These are phyloP conservation scores for Trichocladium antarcticum DNA, from an alignment of 495 filamentous ascomycete genomes.

Conservation along the genomic window DNA sequence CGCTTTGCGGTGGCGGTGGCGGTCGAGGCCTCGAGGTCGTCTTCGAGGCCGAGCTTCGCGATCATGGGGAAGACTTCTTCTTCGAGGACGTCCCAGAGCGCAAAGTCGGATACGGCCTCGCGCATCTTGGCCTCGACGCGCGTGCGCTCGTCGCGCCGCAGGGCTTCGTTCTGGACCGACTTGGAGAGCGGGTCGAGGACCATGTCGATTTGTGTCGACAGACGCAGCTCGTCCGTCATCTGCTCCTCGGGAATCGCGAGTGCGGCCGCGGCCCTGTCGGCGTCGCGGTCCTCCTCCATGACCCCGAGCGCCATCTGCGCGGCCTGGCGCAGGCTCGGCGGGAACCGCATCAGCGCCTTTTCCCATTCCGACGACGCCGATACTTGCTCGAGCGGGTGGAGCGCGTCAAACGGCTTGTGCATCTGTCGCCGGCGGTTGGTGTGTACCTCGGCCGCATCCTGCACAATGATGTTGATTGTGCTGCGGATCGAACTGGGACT, in stretches of 20 bases:
- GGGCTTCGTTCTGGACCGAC: conserved; percentile 24
- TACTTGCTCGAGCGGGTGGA: conserved; percentile 10
- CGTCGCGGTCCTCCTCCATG: conserved; percentile 13
- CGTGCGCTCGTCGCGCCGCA: conserved; percentile 29
- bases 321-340: conserved; percentile 30
- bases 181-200: conserved; percentile 8
- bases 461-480: conserved; percentile 26
- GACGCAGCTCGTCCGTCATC: not conserved
- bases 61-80: conserved; percentile 57
- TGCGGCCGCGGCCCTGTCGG: not conserved
- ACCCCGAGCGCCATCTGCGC: conserved; percentile 28
- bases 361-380: conserved; percentile 19
- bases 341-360: conserved; percentile 32
- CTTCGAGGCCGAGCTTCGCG: conserved; percentile 28
- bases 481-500: not conserved
- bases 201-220: conserved; percentile 1
- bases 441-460: conserved; percentile 23
- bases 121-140: conserved; percentile 41
- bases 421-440: conserved; percentile 7
- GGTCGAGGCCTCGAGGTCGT: not conserved
- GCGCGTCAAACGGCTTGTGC: conserved; percentile 5
- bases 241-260: not conserved
- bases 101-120: conserved; percentile 47
- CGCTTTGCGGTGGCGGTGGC: not conserved
- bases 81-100: conserved; percentile 62